Percentiles rank a stretch among this genome's conserved stretches.
phyloP scores from a whole-genome alignment of 2,329 filamentous ascomycete species.

The Meredithiella fracta region DNA sequence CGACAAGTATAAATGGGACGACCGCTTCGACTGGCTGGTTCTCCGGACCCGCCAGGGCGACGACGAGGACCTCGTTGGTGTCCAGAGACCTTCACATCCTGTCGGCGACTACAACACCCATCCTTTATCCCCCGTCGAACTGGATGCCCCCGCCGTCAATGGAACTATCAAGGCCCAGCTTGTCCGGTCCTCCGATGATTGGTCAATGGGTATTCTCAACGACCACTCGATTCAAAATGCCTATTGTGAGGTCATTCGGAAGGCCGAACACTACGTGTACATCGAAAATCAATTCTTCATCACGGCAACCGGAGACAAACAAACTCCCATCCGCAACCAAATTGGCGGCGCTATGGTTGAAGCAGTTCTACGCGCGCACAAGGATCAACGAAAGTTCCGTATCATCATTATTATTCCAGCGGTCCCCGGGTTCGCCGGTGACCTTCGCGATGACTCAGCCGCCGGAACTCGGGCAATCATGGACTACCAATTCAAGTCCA shows the following conservation, averaged over 20 bases:
- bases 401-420: slow-evolving; percentile 83
- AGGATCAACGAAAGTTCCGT: slow-evolving; percentile 74
- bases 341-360: slow-evolving; percentile 85
- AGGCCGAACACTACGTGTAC: slow-evolving; percentile 84
- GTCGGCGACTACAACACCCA: slow-evolving; percentile 78
- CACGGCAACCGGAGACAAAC: slow-evolving; percentile 78
- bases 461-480: slow-evolving; percentile 85
- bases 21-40: slow-evolving; percentile 68
- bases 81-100: slow-evolving; percentile 77
- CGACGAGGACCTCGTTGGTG: slow-evolving; percentile 71
- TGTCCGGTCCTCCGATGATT: slow-evolving; percentile 79
- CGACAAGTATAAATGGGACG: slow-evolving; percentile 90
- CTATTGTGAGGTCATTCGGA: slow-evolving; percentile 68
- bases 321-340: slow-evolving; percentile 70
- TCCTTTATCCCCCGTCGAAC: slow-evolving; percentile 51
- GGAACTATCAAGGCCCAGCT: slow-evolving; percentile 71
- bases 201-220: slow-evolving; percentile 77
- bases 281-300: slow-evolving; percentile 99
- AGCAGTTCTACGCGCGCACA: slow-evolving; percentile 62
- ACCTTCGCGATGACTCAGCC: slow-evolving; percentile 68
- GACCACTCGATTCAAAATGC: slow-evolving; percentile 82
- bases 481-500: slow-evolving; percentile 97
- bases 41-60: slow-evolving; percentile 60
- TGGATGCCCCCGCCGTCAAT: slow-evolving; percentile 45
- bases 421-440: slow-evolving; percentile 86